Conservation (phyloP, 208 protist genomes). For the Phytomonas francai region DNA sequence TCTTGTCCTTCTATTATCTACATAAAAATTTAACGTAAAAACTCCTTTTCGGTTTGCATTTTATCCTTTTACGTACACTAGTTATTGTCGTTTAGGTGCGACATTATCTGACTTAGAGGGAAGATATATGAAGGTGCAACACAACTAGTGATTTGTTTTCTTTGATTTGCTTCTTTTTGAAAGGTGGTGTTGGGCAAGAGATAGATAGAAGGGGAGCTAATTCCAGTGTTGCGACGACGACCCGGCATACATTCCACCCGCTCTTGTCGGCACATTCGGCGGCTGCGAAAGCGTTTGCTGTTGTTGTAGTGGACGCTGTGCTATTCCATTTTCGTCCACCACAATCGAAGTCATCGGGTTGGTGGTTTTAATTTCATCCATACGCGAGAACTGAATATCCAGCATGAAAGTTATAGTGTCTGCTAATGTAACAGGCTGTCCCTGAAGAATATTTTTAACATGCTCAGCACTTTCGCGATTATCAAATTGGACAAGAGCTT, state of each 20-base stretch:
- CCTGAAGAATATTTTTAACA: conserved; percentile 87
- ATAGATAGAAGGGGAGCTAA: conserved; percentile 1
- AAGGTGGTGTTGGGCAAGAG: neutral
- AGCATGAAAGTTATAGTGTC: conserved; percentile 85
- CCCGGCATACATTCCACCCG: neutral
- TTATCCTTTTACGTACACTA: too few species aligned
- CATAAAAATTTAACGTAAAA: neutral
- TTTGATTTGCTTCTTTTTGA: neutral
- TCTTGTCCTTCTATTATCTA: neutral
- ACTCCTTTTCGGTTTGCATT: neutral
- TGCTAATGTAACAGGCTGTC: conserved; percentile 84
- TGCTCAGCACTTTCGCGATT: conserved; percentile 61
- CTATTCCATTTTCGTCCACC: conserved; percentile 61
- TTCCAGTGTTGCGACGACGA: conserved; percentile 6
- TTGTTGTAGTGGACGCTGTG: conserved; percentile 29
- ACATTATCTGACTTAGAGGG: too few species aligned
- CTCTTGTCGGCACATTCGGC: conserved; percentile 13
- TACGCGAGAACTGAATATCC: conserved; percentile 88
- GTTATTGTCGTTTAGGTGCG: too few species aligned
- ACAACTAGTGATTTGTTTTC: neutral
- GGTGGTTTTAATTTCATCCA: conserved; percentile 87
- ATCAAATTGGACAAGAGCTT: conserved; percentile 90
- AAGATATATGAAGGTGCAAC: neutral
- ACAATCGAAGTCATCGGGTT: conserved; percentile 76
- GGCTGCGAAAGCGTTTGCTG: conserved; percentile 7